These are phyloP conservation scores for Dioscorea alata DNA, from an alignment of 106 monocot genomes.

Conservation along the genomic window DNA sequence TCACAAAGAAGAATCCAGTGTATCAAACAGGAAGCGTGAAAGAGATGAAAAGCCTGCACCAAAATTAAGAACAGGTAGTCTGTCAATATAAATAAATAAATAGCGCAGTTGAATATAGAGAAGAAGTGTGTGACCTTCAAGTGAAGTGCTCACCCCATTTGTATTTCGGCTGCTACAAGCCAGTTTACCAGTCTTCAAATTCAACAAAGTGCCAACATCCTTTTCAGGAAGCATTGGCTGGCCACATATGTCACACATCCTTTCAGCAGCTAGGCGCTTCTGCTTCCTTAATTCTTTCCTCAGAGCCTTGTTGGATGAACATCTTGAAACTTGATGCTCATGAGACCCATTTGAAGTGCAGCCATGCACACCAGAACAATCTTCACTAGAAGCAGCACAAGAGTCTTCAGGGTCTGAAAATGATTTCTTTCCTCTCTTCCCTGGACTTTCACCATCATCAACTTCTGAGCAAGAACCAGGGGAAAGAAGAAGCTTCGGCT, in stretches of 20 bases:
- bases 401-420: constrained; percentile 52
- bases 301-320: constrained; percentile 19
- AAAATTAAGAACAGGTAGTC: not conserved
- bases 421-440: constrained; percentile 47
- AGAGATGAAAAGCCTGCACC: constrained; percentile 87
- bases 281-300: constrained; percentile 54
- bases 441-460: constrained; percentile 32
- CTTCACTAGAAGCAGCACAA: constrained; percentile 14
- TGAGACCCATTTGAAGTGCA: not conserved
- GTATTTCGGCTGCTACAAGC: constrained; percentile 88
- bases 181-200: constrained; percentile 65
- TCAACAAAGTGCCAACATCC: constrained; percentile 76
- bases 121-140: not conserved
- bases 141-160: constrained; percentile 47
- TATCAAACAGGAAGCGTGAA: constrained; percentile 84
- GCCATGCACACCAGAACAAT: constrained; percentile 8
- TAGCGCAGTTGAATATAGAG: not conserved
- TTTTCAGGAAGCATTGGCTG: constrained; percentile 68
- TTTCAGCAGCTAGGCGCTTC: constrained; percentile 46
- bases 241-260: constrained; percentile 75
- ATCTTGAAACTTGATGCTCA: constrained; percentile 1
- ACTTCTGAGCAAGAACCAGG: constrained; percentile 33
- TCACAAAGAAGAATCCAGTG: constrained; percentile 89
- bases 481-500: constrained; percentile 11
- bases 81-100: not conserved